A percentile compares a stretch with the other conserved stretches of the same genome.
Evolutionary conservation across 2,329 filamentous ascomycete species (phyloP).

Genomic region (Trichoderma endophyticum): DNA sequence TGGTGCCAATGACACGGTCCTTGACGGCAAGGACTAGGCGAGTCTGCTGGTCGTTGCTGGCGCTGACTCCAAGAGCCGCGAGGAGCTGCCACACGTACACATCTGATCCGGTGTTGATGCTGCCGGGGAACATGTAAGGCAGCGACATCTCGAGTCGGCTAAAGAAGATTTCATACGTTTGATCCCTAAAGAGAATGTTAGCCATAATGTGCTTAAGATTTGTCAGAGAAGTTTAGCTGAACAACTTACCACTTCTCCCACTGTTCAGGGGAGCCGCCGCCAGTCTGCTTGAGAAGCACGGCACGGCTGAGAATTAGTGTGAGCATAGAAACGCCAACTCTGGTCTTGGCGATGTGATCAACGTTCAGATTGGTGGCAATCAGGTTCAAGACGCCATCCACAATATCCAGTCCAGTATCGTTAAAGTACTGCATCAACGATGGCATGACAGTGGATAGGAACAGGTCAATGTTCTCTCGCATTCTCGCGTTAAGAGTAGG

Average conservation of each 20-base stretch:
- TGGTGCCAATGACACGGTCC: slow-evolving; percentile 95
- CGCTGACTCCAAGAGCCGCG: slow-evolving; percentile 89
- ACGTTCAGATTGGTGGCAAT: slow-evolving; percentile 81
- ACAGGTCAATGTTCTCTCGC: slow-evolving; percentile 90
- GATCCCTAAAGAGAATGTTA: slow-evolving; percentile 50
- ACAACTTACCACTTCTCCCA: slow-evolving; percentile 74
- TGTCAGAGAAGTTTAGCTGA: not conserved
- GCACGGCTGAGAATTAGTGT: slow-evolving; percentile 94
- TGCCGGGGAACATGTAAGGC: slow-evolving; percentile 82
- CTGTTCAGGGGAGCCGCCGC: slow-evolving; percentile 64
- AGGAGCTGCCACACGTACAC: slow-evolving; percentile 98
- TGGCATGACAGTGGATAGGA: slow-evolving; percentile 83
- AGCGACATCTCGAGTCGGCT: slow-evolving; percentile 81
- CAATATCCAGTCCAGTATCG: slow-evolving; percentile 85
- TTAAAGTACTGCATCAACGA: slow-evolving; percentile 86
- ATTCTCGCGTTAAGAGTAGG: slow-evolving; percentile 68
- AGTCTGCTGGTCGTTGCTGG: slow-evolving; percentile 91
- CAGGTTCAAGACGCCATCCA: slow-evolving; percentile 83
- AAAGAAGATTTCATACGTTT: slow-evolving; percentile 82
- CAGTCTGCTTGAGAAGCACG: slow-evolving; percentile 84
- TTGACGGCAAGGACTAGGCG: slow-evolving; percentile 92
- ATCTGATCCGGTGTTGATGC: slow-evolving; percentile 86
- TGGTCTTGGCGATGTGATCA: slow-evolving; percentile 77
- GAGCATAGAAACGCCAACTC: slow-evolving; percentile 83
- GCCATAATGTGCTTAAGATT: not conserved